Conservation (phyloP, 2,329 filamentous ascomycete genomes). For the Hypomyces perniciosus region DNA sequence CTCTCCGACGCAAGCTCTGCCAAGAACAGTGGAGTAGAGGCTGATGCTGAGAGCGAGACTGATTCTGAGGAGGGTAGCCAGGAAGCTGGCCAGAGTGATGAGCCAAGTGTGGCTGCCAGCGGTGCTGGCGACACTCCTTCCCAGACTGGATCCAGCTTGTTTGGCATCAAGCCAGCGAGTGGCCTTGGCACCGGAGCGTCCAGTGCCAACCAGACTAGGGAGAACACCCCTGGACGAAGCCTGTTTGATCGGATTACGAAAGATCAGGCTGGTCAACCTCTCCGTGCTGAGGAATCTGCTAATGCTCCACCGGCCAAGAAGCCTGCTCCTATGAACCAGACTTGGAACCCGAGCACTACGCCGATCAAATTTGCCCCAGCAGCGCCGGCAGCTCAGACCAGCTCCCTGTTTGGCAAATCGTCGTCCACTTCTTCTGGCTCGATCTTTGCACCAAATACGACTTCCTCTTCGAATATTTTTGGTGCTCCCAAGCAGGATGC, state of each 20-base stretch:
- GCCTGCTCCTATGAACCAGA: slow-evolving; percentile 31
- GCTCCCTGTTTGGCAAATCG: slow-evolving; percentile 28
- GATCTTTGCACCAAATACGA: slow-evolving; percentile 33
- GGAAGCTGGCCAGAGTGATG: slow-evolving; percentile 38
- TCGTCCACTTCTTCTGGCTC: slow-evolving; percentile 25
- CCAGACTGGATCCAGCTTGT: slow-evolving; percentile 21
- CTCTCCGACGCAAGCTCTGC: slow-evolving; percentile 51
- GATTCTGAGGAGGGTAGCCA: slow-evolving; percentile 41
- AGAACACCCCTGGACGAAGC: slow-evolving; percentile 42
- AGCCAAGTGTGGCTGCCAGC: slow-evolving; percentile 37
- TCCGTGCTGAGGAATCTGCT: slow-evolving; percentile 31
- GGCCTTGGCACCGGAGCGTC: slow-evolving; percentile 23
- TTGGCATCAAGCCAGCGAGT: slow-evolving; percentile 26
- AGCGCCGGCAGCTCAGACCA: slow-evolving; percentile 23
- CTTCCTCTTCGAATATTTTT: slow-evolving; percentile 30
- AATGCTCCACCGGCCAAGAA: slow-evolving; percentile 20
- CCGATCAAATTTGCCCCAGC: slow-evolving; percentile 50
- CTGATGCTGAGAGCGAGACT: slow-evolving; percentile 41
- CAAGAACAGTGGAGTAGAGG: slow-evolving; percentile 47
- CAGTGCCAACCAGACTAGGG: slow-evolving; percentile 36
- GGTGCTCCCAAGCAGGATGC: slow-evolving; percentile 25
- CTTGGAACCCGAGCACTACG: slow-evolving; percentile 40
- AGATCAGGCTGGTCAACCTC: slow-evolving; percentile 43
- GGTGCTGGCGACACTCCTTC: slow-evolving; percentile 35
- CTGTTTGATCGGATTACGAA: slow-evolving; percentile 52